Evolutionary conservation across 2,329 filamentous ascomycete genomes (phyloP).

Genomic region (Trichoderma brevicompactum): DNA sequence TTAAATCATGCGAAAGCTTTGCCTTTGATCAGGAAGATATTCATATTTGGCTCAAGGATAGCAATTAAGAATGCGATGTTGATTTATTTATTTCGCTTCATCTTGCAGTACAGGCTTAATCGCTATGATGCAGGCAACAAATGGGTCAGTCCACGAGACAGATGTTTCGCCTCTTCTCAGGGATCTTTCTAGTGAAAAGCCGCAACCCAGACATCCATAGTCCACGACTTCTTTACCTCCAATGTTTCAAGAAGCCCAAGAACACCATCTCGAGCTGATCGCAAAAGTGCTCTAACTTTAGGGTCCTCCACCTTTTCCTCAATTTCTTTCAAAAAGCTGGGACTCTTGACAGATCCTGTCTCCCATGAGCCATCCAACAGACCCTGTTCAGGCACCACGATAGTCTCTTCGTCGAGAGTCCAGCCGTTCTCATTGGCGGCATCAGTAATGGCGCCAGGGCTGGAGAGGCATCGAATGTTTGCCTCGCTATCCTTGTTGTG

Average conservation of each 20-base stretch:
- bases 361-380: slow-evolving; percentile 56
- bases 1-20: neutral
- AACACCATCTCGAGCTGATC: slow-evolving; percentile 42
- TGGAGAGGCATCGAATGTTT: slow-evolving; percentile 55
- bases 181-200: slow-evolving; percentile 25
- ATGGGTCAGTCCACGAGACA: no score
- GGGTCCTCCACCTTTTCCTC: slow-evolving; percentile 37
- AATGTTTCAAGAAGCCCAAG: slow-evolving; percentile 37
- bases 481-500: slow-evolving; percentile 43
- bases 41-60: neutral
- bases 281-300: slow-evolving; percentile 38
- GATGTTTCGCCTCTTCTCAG: neutral
- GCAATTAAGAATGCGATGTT: neutral
- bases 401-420: slow-evolving; percentile 42
- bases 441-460: slow-evolving; percentile 46
- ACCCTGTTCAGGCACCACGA: slow-evolving; percentile 44
- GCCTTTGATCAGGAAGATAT: neutral
- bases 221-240: slow-evolving; percentile 41
- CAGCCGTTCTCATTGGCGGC: slow-evolving; percentile 45
- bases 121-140: neutral
- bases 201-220: slow-evolving; percentile 50
- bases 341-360: slow-evolving; percentile 40
- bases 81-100: neutral
- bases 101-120: neutral
- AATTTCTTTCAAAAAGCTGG: slow-evolving; percentile 42